phyloP scores from a whole-genome alignment of 352 stramenopile genomes.

The Phytophthora sp. region DNA sequence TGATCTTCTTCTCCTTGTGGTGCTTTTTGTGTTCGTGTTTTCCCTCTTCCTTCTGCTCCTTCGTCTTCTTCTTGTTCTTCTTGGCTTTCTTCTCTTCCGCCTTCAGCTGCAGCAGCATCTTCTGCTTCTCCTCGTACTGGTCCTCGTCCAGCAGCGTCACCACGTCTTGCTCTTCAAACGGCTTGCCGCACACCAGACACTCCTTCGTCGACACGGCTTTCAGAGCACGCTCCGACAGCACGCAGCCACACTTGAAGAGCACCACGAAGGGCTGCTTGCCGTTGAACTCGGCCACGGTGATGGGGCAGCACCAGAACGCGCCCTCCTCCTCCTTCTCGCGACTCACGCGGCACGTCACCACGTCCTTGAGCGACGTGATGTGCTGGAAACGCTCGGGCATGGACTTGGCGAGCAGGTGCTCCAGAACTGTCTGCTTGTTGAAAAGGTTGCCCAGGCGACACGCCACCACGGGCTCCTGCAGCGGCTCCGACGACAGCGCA shows the following conservation, averaged over 20 bases:
- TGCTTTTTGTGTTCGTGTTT: constrained; percentile 41
- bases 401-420: constrained; percentile 80
- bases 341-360: constrained; percentile 77
- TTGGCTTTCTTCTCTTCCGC: constrained; percentile 48
- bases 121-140: constrained; percentile 55
- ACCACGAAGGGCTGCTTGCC: constrained; percentile 89
- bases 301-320: constrained; percentile 60
- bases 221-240: constrained; percentile 88
- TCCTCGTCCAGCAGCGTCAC: constrained; percentile 69
- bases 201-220: constrained; percentile 82
- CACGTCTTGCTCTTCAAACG: constrained; percentile 58
- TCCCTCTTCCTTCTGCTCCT: constrained; percentile 35
- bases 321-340: constrained; percentile 14
- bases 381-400: constrained; percentile 78
- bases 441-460: constrained; percentile 92
- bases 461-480: constrained; percentile 86
- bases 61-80: constrained; percentile 63
- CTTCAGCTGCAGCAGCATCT: constrained; percentile 54
- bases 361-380: constrained; percentile 88
- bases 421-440: constrained; percentile 92
- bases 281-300: constrained; percentile 90
- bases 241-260: constrained; percentile 82
- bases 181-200: constrained; percentile 69
- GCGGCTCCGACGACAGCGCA: constrained; percentile 79
- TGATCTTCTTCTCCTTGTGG: constrained; percentile 31